These are phyloP conservation scores for Gonapodya prolifera DNA, from an alignment of 192 early-diverging fungal genomes.

Conservation along the genomic window DNA sequence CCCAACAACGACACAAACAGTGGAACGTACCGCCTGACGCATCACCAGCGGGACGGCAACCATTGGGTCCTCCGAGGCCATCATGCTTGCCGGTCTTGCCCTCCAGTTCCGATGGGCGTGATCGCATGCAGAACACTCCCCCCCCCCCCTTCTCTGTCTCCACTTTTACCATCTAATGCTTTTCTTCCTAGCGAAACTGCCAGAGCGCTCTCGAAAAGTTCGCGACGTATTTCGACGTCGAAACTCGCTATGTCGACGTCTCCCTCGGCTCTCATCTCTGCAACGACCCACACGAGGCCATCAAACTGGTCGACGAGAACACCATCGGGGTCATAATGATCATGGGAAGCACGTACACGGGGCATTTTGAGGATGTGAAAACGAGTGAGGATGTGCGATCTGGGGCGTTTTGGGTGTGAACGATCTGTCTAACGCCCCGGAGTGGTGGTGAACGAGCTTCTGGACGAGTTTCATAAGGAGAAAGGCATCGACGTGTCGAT, in stretches of 20 bases:
- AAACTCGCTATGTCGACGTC: constrained; percentile 51
- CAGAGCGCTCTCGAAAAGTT: constrained; percentile 64
- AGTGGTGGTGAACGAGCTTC: no score
- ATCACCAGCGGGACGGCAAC: constrained; percentile 43
- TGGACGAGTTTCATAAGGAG: constrained; percentile 42
- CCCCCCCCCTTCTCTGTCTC: no score
- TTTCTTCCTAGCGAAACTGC: no score
- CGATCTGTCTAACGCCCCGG: no score
- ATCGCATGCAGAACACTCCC: no score
- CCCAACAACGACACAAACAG: no score
- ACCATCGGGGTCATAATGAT: constrained; percentile 69
- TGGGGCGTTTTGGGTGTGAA: no score
- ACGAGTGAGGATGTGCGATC: no score
- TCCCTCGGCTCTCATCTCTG: constrained; percentile 31
- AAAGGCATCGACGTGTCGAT: constrained; percentile 60
- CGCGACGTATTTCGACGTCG: constrained; percentile 64
- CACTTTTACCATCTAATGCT: no score
- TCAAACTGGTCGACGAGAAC: constrained; percentile 64
- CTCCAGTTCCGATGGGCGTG: constrained; percentile 66
- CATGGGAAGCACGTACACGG: constrained; percentile 68
- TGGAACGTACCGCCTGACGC: constrained; percentile 35
- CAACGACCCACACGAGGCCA: constrained; percentile 48
- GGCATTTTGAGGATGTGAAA: constrained; percentile 67
- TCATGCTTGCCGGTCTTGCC: constrained; percentile 60
- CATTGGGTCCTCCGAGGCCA: constrained; percentile 65